phyloP scores from a whole-genome alignment of 371 early-diverging fungal species.

The Circinella umbellata region DNA sequence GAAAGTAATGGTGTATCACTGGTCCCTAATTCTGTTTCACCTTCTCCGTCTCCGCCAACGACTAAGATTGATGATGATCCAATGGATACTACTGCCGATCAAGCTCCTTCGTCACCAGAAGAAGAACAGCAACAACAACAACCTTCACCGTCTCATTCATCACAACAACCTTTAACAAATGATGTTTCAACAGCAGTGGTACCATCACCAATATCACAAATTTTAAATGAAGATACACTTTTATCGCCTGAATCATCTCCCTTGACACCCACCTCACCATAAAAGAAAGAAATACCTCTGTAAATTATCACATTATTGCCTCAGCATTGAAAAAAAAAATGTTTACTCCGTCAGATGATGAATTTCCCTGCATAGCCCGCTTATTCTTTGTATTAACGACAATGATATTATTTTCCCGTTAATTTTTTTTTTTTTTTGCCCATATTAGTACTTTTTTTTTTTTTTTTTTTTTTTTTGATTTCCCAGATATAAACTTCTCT shows the following conservation, averaged over 20 bases:
- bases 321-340: no score
- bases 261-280: not conserved
- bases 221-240: no score
- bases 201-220: not conserved
- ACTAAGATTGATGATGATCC: no score
- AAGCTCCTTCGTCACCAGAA: not conserved
- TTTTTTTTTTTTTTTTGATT: not conserved
- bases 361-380: no score
- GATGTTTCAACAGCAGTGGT: not conserved
- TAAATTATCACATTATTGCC: no score
- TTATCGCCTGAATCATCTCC: not conserved
- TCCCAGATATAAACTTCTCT: no score
- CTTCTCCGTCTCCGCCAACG: not conserved
- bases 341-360: no score
- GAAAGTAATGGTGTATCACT: no score
- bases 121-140: no score
- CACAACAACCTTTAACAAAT: not conserved
- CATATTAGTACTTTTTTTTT: not conserved
- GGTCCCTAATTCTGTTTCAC: not conserved
- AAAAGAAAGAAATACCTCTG: not conserved
- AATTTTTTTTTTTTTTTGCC: not conserved
- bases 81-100: not conserved
- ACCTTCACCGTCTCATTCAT: not conserved
- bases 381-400: not conserved
- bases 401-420: conserved; percentile 2